Evolutionary conservation across 2,329 filamentous ascomycete species (phyloP).

Genomic region (Alternaria gaisen): DNA sequence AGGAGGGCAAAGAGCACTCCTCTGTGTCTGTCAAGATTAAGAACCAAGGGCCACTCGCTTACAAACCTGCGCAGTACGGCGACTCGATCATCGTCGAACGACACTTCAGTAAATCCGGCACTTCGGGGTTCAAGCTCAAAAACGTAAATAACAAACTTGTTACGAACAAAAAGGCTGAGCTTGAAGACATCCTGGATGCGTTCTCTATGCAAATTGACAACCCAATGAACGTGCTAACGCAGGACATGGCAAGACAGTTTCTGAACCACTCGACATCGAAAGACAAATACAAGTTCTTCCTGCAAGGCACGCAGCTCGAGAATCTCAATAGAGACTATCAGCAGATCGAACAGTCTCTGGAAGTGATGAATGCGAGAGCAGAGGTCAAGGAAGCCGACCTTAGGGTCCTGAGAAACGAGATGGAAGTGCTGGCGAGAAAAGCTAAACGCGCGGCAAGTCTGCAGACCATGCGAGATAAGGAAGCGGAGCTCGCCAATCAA

Average conservation of each 20-base stretch:
- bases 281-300: conserved; percentile 96
- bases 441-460: conserved; percentile 73
- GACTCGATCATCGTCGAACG: conserved; percentile 89
- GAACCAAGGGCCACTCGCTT: conserved; percentile 86
- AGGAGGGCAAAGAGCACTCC: conserved; percentile 77
- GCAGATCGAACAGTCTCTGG: conserved; percentile 79
- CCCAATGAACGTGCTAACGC: conserved; percentile 92
- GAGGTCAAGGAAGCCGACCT: conserved; percentile 70
- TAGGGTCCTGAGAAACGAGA: conserved; percentile 64
- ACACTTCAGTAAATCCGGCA: conserved; percentile 78
- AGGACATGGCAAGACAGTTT: conserved; percentile 94
- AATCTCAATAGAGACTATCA: conserved; percentile 91
- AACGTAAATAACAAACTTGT: conserved; percentile 73
- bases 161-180: conserved; percentile 83
- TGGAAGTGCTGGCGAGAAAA: conserved; percentile 70
- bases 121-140: conserved; percentile 88
- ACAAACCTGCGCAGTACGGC: conserved; percentile 82
- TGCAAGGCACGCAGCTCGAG: conserved; percentile 92
- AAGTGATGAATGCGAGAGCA: conserved; percentile 73
- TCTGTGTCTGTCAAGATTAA: conserved; percentile 86
- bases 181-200: conserved; percentile 93
- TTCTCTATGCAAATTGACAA: conserved; percentile 96
- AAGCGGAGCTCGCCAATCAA: conserved; percentile 69
- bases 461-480: conserved; percentile 68
- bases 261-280: conserved; percentile 81